phyloP scores from a whole-genome alignment of 768 basidiomycete species.

The Pisolithus tinctorius region DNA sequence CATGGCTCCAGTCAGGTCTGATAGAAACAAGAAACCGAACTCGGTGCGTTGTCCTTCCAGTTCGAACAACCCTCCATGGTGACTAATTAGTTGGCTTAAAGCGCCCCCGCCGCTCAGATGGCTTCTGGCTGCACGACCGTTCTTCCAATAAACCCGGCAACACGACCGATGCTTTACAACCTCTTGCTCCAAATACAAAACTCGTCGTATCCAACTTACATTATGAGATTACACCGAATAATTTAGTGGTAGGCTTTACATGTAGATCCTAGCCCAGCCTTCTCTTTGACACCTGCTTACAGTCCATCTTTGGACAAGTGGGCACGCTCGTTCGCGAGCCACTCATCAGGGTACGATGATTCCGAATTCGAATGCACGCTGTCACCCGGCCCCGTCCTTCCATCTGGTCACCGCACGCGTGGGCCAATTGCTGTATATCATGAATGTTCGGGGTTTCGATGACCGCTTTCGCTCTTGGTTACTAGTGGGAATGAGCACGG shows the following conservation, averaged over 20 bases:
- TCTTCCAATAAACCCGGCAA: constrained; percentile 24
- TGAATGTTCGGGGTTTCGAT: constrained; percentile 26
- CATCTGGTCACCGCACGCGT: constrained; percentile 27
- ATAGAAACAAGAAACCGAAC: constrained; percentile 38
- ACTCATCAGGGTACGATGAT: constrained; percentile 85
- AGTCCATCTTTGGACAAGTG: constrained; percentile 89
- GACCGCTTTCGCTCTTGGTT: constrained; percentile 39
- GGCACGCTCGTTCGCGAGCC: constrained; percentile 92
- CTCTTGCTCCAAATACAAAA: constrained; percentile 38
- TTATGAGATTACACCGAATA: constrained; percentile 86
- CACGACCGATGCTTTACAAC: constrained; percentile 15
- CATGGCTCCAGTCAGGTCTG: constrained; percentile 21
- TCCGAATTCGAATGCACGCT: constrained; percentile 35
- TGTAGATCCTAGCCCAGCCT: background rate
- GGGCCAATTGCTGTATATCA: constrained; percentile 21
- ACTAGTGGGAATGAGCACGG: constrained; percentile 32
- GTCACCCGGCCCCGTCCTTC: constrained; percentile 23
- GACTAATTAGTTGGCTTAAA: constrained; percentile 20
- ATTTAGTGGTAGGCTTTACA: constrained; percentile 65
- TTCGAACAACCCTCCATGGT: constrained; percentile 2
- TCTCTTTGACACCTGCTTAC: constrained; percentile 5
- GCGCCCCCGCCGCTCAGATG: constrained; percentile 58
- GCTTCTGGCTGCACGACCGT: constrained; percentile 74
- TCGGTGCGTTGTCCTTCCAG: constrained; percentile 21
- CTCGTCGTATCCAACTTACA: constrained; percentile 84